Evolutionary conservation across 495 filamentous ascomycete species (phyloP).

Genomic region (Talaromyces ruber): DNA sequence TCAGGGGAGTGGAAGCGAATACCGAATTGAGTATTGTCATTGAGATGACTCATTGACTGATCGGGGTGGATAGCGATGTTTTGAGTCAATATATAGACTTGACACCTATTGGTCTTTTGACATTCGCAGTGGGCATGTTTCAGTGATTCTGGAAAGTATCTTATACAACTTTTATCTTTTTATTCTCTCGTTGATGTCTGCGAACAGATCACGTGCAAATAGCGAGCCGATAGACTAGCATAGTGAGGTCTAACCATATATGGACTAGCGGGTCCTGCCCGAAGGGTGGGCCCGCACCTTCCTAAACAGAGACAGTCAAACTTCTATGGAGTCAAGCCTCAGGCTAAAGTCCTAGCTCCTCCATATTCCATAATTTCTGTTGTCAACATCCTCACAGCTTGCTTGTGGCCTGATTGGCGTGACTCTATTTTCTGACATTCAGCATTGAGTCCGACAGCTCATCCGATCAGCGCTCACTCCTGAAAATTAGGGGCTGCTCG

Average conservation of each 20-base stretch:
- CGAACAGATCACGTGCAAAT: not conserved
- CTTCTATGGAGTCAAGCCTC: not conserved
- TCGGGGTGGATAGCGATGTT: not conserved
- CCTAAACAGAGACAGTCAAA: not conserved
- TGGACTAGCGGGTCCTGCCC: not conserved
- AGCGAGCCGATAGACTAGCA: not conserved
- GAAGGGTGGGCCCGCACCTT: not conserved
- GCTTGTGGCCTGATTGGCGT: not conserved
- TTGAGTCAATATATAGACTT: not conserved
- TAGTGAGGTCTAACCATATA: not conserved
- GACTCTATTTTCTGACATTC: not conserved
- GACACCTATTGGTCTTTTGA: not conserved
- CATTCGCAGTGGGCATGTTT: not conserved
- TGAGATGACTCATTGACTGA: not conserved
- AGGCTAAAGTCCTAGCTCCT: not conserved
- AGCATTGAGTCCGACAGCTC: not conserved
- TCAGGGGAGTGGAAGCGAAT: not conserved
- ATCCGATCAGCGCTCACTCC: not conserved
- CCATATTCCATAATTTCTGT: not conserved
- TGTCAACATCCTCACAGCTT: not conserved
- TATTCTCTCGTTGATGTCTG: no score
- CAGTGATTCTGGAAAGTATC: not conserved
- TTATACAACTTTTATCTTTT: not conserved
- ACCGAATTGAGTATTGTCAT: not conserved
- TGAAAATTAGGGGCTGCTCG: not conserved